A percentile compares a stretch with the other conserved stretches of the same genome.
Conservation (phyloP, 2,329 filamentous ascomycete species). For the Aspergillus udagawae region DNA sequence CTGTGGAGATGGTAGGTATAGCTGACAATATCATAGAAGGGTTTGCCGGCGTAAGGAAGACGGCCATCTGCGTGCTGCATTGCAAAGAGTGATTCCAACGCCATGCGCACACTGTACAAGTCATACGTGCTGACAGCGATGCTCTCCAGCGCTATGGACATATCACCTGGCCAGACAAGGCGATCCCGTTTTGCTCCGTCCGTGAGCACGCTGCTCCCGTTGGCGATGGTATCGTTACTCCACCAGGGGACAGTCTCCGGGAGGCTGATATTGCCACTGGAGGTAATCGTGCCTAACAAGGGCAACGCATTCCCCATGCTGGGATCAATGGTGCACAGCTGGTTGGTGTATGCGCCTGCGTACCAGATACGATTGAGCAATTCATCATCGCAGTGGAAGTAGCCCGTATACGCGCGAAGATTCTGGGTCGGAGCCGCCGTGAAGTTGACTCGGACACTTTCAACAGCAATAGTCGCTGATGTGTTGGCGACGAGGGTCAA, state of each 20-base stretch:
- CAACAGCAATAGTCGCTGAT: conserved; percentile 38
- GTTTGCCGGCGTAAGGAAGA: conserved; percentile 50
- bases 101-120: conserved; percentile 48
- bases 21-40: conserved; percentile 38
- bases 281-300: conserved; percentile 2
- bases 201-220: conserved; percentile 32
- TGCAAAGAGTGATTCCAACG: conserved; percentile 47
- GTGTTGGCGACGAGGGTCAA: conserved; percentile 44
- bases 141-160: conserved; percentile 54
- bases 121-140: conserved; percentile 55
- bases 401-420: conserved; percentile 47
- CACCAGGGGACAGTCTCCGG: conserved; percentile 24
- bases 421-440: conserved; percentile 38
- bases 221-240: conserved; percentile 27
- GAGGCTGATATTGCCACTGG: conserved; percentile 7
- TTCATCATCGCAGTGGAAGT: conserved; percentile 48
- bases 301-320: conserved; percentile 19
- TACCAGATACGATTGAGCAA: conserved; percentile 56
- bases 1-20: conserved; percentile 56
- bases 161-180: conserved; percentile 59
- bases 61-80: conserved; percentile 43
- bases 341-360: conserved; percentile 48
- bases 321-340: conserved; percentile 30
- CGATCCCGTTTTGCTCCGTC: conserved; percentile 42
- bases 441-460: conserved; percentile 38